These are phyloP conservation scores for Ogataea nitratoaversa DNA, from an alignment of 805 yeast species.

Conservation along the genomic window DNA sequence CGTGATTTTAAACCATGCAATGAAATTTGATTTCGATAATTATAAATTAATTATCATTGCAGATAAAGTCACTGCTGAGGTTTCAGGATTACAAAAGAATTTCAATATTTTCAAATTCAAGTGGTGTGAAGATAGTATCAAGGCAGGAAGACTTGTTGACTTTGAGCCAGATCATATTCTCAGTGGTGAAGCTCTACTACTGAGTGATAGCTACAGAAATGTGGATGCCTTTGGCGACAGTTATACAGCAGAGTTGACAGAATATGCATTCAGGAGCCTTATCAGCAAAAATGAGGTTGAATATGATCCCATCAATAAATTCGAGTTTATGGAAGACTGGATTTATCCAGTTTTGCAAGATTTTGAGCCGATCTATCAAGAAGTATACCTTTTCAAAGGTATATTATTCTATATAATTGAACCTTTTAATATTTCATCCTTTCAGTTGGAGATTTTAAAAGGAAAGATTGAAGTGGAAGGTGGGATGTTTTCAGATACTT, in stretches of 20 bases:
- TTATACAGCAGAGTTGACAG: conserved; percentile 33
- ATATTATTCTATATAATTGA: conserved; percentile 31
- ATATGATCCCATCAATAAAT: background rate
- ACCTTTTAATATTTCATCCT: conserved; percentile 4
- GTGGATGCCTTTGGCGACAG: conserved; percentile 67
- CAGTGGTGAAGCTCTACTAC: conserved; percentile 32
- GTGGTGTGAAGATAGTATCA: conserved; percentile 72
- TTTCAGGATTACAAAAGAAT: conserved; percentile 32
- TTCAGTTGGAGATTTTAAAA: conserved; percentile 12
- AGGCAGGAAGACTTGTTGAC: conserved; percentile 36
- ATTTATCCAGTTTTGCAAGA: background rate
- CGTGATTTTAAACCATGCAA: conserved; percentile 34
- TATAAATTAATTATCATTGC: conserved; percentile 32
- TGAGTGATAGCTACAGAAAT: conserved; percentile 27
- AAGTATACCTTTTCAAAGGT: conserved; percentile 28
- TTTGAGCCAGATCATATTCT: conserved; percentile 62
- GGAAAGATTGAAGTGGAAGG: conserved; percentile 38
- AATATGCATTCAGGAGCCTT: conserved; percentile 20
- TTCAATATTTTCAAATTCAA: conserved; percentile 60
- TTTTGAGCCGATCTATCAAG: background rate
- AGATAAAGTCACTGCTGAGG: conserved; percentile 36
- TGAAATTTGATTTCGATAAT: conserved; percentile 7
- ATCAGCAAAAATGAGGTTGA: conserved; percentile 1
- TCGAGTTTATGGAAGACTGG: background rate
- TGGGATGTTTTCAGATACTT: conserved; percentile 33